Evolutionary conservation across 495 filamentous ascomycete genomes (phyloP), one percentile per base, ranked within the genome.

Genomic region (Penicillium soppii): DNA sequence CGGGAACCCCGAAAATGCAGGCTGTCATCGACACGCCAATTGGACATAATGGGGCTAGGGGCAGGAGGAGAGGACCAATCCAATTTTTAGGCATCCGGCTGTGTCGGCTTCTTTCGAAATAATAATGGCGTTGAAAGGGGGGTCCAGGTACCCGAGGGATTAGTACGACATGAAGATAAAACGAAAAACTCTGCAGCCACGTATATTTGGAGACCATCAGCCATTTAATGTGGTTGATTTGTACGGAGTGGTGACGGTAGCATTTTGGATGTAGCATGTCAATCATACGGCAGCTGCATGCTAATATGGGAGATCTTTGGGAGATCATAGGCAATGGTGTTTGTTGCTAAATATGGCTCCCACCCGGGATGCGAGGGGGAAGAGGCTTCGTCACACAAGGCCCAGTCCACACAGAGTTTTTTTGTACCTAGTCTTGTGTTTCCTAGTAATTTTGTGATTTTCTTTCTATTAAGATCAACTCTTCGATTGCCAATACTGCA

Each of bases 311-410:
- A 40, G 46, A 49, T 49, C 46, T 22, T 35, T 30, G 30, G 44
- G 30, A 41, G 47, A 49, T 49, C 47, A 30, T 30, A 19, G 19
- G 19, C 13, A 35, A 38, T 25, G 35, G 35, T n/a, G n/a, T 20
- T 20, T 48, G 42, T 44, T 46, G 27, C 47, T 49, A 49, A 49
- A 41, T 49, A 49, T 49, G 47, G 47, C 17, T 10, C 37, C n/a
- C n/a, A n/a, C n/a, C n/a, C 44, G 21, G 47, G 37, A 41, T 32
- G 47, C 47, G 47, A 49, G 47, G 47, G 36, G 45, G 21, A 45
- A 10, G 12, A 32, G 39, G 39, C 21, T 25, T 46, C 21, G 43
- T 46, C 43, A 46, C 21, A 23, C 23, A 26, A 17, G n/a, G 40
- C 32, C 20, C 16, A 43, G 17, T 17, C 43, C 44, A 47, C 46